Evolutionary conservation across 129 eudicot genomes (phyloP).

Genomic region (Cynara cardunculus): DNA sequence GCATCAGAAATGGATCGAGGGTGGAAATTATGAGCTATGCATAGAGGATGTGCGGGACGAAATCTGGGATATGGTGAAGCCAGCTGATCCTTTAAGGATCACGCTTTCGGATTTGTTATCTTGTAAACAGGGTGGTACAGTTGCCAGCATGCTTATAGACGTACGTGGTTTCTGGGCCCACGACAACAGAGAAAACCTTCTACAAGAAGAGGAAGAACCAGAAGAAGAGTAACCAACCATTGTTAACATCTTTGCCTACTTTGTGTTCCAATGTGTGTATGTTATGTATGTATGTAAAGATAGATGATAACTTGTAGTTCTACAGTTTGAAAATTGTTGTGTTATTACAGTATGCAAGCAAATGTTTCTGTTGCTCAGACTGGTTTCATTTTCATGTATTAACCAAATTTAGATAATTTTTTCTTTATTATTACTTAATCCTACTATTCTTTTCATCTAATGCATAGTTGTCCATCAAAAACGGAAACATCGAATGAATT

Average conservation of each 20-base stretch:
- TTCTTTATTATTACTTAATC: background rate
- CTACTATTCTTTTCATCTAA: background rate
- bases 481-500: background rate
- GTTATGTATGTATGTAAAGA: slow-evolving; percentile 18
- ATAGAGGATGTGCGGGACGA: slow-evolving; percentile 96
- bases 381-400: background rate
- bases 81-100: slow-evolving; percentile 72
- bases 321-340: background rate
- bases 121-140: slow-evolving; percentile 97
- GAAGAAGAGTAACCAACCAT: slow-evolving; percentile 51
- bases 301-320: slow-evolving; percentile 8
- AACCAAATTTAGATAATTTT: background rate
- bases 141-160: slow-evolving; percentile 94
- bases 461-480: background rate
- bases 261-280: slow-evolving; percentile 11
- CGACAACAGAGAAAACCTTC: slow-evolving; percentile 92
- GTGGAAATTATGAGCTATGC: slow-evolving; percentile 89
- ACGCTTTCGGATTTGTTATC: slow-evolving; percentile 70
- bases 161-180: slow-evolving; percentile 99
- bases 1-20: slow-evolving; percentile 98
- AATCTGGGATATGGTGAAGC: slow-evolving; percentile 99
- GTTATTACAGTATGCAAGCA: background rate
- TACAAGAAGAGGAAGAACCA: slow-evolving; percentile 97
- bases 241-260: slow-evolving; percentile 13
- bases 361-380: too few relatives aligned